Conservation (phyloP, 306 rosid genomes). For the Psophocarpus tetragonolobus region DNA sequence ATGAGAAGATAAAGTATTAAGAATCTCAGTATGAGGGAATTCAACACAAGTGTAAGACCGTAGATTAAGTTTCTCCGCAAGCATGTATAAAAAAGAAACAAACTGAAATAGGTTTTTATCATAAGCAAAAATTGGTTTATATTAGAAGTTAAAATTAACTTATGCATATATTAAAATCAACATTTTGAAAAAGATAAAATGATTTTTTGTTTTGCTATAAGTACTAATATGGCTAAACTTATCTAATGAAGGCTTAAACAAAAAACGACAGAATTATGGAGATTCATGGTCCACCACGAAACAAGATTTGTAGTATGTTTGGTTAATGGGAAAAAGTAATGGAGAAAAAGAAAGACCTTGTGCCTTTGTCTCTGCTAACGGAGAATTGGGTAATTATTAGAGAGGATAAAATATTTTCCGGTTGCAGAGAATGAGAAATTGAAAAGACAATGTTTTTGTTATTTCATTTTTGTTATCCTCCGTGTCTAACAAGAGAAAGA, state of each 20-base stretch:
- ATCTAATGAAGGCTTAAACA: background rate
- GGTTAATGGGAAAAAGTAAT: background rate
- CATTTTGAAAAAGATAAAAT: background rate
- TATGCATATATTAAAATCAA: background rate
- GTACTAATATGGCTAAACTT: background rate
- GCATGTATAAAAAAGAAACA: background rate
- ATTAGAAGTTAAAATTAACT: background rate
- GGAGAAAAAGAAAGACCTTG: no score
- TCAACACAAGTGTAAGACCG: background rate
- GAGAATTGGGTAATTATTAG: no score
- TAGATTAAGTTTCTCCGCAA: background rate
- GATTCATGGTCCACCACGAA: conserved; percentile 11
- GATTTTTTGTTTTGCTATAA: background rate
- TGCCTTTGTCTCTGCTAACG: no score
- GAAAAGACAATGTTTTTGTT: background rate
- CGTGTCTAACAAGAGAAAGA: background rate
- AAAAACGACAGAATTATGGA: background rate
- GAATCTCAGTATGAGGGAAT: background rate
- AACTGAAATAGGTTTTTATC: background rate
- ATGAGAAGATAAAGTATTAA: background rate
- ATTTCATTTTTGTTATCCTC: background rate
- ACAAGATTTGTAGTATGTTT: conserved; percentile 6
- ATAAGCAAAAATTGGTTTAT: no score
- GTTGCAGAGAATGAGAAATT: background rate
- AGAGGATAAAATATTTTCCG: no score